These are phyloP conservation scores for Henningerozyma blattae DNA, from an alignment of 805 yeast genomes.

Conservation along the genomic window DNA sequence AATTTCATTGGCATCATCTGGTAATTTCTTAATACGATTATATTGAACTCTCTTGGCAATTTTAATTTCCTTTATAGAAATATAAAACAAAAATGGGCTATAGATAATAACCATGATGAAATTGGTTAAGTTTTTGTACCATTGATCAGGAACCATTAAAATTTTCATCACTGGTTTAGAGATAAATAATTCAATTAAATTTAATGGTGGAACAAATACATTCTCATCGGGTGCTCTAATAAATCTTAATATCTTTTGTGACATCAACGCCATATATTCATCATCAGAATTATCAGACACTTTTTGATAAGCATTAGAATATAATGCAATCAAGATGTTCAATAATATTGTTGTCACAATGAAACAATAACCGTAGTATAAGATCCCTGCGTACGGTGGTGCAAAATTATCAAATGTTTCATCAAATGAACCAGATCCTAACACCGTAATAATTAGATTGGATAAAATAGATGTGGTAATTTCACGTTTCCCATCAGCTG, in stretches of 20 bases:
- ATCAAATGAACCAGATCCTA: conserved; percentile 63
- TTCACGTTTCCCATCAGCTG: conserved; percentile 75
- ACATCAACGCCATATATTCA: conserved; percentile 74
- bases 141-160: conserved; percentile 17
- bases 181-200: conserved; percentile 54
- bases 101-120: conserved; percentile 53
- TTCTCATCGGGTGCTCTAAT: conserved; percentile 82
- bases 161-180: conserved; percentile 34
- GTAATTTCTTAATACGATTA: conserved; percentile 47
- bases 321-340: conserved; percentile 76
- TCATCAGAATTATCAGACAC: conserved; percentile 75
- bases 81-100: conserved; percentile 50
- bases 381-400: conserved; percentile 73
- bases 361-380: conserved; percentile 70
- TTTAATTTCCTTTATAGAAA: conserved; percentile 52
- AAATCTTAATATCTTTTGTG: conserved; percentile 73
- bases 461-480: conserved; percentile 53
- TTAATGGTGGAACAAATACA: conserved; percentile 77
- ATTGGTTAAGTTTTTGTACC: conserved; percentile 34
- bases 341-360: conserved; percentile 62
- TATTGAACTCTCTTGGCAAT: conserved; percentile 60
- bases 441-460: conserved; percentile 56
- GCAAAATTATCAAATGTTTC: conserved; percentile 63
- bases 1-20: conserved; percentile 71
- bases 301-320: conserved; percentile 70